These are phyloP conservation scores for Capsicum pubescens DNA, from an alignment of 257 asterid species.

Conservation along the genomic window DNA sequence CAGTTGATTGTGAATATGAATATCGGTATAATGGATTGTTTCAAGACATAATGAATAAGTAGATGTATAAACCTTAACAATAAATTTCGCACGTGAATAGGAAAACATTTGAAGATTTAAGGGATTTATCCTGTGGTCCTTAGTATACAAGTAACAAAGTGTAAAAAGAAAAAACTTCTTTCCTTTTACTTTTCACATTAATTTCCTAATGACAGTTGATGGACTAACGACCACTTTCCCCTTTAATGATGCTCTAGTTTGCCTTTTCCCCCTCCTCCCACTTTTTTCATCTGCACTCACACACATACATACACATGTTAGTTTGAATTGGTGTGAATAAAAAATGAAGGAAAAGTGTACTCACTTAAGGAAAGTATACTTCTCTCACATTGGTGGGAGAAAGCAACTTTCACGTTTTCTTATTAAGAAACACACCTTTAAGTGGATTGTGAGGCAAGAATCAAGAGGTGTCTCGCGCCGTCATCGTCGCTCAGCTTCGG, in stretches of 20 bases:
- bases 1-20: neutral
- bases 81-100: neutral
- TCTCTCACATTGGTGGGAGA: too few species aligned
- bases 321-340: too few species aligned
- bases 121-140: neutral
- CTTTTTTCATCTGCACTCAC: conserved; percentile 22
- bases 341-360: too few species aligned
- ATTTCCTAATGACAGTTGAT: neutral
- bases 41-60: neutral
- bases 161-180: neutral
- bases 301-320: neutral
- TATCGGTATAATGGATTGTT: neutral
- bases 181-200: neutral
- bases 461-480: too few species aligned
- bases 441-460: too few species aligned
- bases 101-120: neutral
- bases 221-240: conserved; percentile 18
- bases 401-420: too few species aligned
- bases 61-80: neutral
- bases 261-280: neutral
- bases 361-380: too few species aligned
- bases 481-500: too few species aligned
- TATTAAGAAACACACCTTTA: too few species aligned
- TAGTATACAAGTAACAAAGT: neutral
- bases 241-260: neutral